Conservation (phyloP, 495 filamentous ascomycete species). For the Staphylotrichum longicolle region DNA sequence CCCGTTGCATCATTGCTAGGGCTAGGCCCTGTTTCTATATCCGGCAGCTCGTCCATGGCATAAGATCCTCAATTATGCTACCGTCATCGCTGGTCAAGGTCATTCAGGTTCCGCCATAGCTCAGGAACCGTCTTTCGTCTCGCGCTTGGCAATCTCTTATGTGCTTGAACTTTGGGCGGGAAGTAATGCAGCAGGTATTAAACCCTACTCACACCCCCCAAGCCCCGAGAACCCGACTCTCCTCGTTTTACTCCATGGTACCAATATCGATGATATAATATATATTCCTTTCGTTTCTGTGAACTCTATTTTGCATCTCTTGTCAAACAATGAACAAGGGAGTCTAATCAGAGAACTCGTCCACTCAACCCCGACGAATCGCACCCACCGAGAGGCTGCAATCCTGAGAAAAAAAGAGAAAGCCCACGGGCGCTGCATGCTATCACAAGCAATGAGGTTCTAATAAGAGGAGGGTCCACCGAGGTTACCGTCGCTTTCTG, state of each 20-base stretch:
- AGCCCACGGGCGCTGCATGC: conserved; percentile 14
- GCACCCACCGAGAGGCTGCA: conserved; percentile 12
- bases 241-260: conserved; percentile 35
- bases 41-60: conserved; percentile 52
- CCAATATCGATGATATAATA: conserved; percentile 53
- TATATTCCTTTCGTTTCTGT: conserved; percentile 38
- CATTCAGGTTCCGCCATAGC: conserved; percentile 42
- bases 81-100: conserved; percentile 49
- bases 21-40: conserved; percentile 51
- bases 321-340: conserved; percentile 30
- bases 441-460: conserved; percentile 39
- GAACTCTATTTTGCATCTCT: conserved; percentile 33
- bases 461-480: conserved; percentile 29
- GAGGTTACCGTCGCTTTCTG: conserved; percentile 28
- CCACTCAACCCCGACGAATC: background rate
- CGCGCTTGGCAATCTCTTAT: conserved; percentile 43
- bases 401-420: conserved; percentile 14
- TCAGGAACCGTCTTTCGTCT: conserved; percentile 51
- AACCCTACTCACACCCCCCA: conserved; percentile 40
- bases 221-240: conserved; percentile 17
- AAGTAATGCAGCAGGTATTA: conserved; percentile 39
- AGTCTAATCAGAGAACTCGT: conserved; percentile 18
- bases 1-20: conserved; percentile 50
- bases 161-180: conserved; percentile 46
- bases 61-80: conserved; percentile 59